These are phyloP conservation scores for Dendrobium chrysotoxum DNA, from an alignment of 106 monocot genomes.

Conservation along the genomic window DNA sequence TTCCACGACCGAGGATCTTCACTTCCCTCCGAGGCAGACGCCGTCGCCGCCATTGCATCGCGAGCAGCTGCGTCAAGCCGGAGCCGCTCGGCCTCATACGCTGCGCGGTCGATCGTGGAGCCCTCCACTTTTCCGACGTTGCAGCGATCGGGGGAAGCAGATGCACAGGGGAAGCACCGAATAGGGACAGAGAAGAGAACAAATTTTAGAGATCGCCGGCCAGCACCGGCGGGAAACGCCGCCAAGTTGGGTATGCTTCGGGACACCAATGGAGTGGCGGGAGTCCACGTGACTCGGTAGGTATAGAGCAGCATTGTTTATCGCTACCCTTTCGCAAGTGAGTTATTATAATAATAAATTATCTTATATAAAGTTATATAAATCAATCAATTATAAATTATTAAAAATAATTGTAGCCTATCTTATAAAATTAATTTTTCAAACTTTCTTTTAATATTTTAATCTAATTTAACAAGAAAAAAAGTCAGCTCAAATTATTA, in stretches of 20 bases:
- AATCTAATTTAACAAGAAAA: too few species aligned
- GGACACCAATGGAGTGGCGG: neutral
- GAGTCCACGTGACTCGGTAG: neutral
- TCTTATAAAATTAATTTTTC: too few species aligned
- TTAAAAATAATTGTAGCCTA: too few species aligned
- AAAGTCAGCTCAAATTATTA: too few species aligned
- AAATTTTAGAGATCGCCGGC: neutral
- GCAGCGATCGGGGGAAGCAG: neutral
- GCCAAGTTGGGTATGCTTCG: neutral
- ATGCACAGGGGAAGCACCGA: neutral
- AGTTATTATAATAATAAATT: too few species aligned
- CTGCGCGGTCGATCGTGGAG: constrained; percentile 47
- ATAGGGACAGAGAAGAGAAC: neutral
- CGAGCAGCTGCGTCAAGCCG: constrained; percentile 76
- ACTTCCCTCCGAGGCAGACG: neutral
- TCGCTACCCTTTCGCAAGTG: too few species aligned
- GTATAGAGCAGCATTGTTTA: neutral
- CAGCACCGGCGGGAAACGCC: neutral
- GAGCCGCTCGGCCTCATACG: constrained; percentile 61
- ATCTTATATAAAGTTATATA: too few species aligned
- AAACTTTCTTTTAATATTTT: too few species aligned
- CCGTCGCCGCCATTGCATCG: constrained; percentile 40
- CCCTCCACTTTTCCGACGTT: neutral
- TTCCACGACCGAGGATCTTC: constrained; percentile 74
- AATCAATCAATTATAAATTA: too few species aligned